A percentile compares a stretch with the other conserved stretches of the same genome.
Conservation (phyloP, 139 green algal genomes). For the Marvania coccoides region DNA sequence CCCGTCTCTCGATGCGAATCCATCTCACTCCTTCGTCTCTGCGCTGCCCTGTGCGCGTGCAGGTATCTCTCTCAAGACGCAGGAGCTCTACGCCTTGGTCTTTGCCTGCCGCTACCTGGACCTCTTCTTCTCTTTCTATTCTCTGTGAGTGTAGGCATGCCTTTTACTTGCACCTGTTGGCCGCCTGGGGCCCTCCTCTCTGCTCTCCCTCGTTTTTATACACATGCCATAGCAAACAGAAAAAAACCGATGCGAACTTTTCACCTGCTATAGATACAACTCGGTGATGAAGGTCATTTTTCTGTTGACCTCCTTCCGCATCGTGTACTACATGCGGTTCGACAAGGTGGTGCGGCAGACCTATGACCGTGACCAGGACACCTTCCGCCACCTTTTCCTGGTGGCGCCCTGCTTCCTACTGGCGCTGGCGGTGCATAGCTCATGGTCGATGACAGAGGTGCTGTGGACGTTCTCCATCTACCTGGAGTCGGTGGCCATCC, state of each 20-base stretch:
- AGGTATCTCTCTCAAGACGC: slow-evolving; percentile 96
- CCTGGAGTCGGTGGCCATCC: slow-evolving; percentile 95
- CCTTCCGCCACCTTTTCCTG: slow-evolving; percentile 84
- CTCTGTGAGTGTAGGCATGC: slow-evolving; percentile 51
- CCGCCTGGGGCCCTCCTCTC: neutral
- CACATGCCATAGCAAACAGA: neutral
- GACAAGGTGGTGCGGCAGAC: slow-evolving; percentile 83
- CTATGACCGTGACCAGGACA: slow-evolving; percentile 96
- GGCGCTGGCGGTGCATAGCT: slow-evolving; percentile 67
- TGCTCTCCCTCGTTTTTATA: neutral
- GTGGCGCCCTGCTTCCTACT: slow-evolving; percentile 69
- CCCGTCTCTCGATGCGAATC: too few relatives aligned
- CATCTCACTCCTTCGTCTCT: too few relatives aligned
- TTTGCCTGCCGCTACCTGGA: slow-evolving; percentile 96
- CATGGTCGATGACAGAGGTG: slow-evolving; percentile 72
- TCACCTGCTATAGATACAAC: slow-evolving; percentile 85
- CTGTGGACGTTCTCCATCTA: slow-evolving; percentile 99
- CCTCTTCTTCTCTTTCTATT: slow-evolving; percentile 88
- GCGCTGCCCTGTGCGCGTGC: slow-evolving; percentile 10
- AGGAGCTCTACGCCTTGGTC: slow-evolving; percentile 95
- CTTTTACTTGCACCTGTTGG: too few relatives aligned
- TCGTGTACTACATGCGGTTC: slow-evolving; percentile 90
- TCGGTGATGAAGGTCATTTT: slow-evolving; percentile 98
- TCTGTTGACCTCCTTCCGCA: slow-evolving; percentile 65
- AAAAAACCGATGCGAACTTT: neutral